Percentiles rank a stretch among this genome's conserved stretches.
Conservation (phyloP, 345 rosid species). For the Lepidium africanum region DNA sequence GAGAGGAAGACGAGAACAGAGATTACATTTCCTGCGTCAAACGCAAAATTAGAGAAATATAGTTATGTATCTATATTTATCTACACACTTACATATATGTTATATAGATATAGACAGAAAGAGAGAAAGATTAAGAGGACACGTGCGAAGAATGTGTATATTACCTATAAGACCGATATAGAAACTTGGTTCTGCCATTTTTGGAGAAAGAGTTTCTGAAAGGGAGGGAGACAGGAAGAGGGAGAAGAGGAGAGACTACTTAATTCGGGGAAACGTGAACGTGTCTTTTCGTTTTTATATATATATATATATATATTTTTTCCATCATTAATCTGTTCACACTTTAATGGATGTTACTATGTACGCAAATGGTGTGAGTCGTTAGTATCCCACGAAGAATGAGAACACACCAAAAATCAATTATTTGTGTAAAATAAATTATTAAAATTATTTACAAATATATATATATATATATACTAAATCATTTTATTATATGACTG, state of each 20-base stretch:
- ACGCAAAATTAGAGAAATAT: too few relatives aligned
- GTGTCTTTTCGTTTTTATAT: not conserved
- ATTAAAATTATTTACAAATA: too few relatives aligned
- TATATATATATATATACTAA: too few relatives aligned
- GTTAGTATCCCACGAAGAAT: too few relatives aligned
- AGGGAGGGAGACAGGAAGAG: not conserved
- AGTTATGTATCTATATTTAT: too few relatives aligned
- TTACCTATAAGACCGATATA: conserved; percentile 31
- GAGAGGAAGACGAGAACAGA: conserved; percentile 68
- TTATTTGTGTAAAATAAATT: too few relatives aligned
- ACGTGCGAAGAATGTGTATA: not conserved
- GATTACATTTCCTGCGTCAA: conserved; percentile 59
- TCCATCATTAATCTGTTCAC: not conserved
- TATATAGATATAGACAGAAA: too few relatives aligned
- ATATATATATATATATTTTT: not conserved
- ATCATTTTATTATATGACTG: too few relatives aligned
- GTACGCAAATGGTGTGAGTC: too few relatives aligned
- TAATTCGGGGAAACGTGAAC: not conserved
- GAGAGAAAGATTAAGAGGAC: too few relatives aligned
- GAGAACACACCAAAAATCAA: too few relatives aligned
- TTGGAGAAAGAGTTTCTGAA: not conserved
- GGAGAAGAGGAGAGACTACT: not conserved
- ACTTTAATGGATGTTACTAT: not conserved
- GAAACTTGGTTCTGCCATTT: conserved; percentile 28
- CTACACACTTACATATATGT: too few relatives aligned